Conservation (phyloP, 331 rosid genomes). For the Acacia pycnantha region DNA sequence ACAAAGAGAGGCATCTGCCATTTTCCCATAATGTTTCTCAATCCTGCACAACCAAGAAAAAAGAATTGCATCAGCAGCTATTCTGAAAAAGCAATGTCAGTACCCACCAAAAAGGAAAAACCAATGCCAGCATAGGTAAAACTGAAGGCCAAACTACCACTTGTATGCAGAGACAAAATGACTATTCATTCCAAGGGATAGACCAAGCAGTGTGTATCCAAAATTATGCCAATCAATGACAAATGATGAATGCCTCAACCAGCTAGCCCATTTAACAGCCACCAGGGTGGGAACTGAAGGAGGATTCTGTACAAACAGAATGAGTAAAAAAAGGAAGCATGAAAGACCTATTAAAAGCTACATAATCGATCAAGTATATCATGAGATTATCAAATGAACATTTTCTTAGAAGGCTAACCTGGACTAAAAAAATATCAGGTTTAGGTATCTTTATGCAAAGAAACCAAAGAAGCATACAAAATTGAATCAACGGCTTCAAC, state of each 20-base stretch:
- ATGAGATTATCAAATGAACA: constrained; percentile 2
- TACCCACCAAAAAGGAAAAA: constrained; percentile 25
- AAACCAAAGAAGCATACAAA: constrained; percentile 81
- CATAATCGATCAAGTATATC: constrained; percentile 10
- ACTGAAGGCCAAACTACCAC: constrained; percentile 51
- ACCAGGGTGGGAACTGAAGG: constrained; percentile 96
- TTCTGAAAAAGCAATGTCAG: constrained; percentile 26
- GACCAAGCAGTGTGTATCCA: constrained; percentile 83
- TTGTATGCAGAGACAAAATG: constrained; percentile 69
- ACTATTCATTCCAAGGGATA: constrained; percentile 91
- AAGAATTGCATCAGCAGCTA: constrained; percentile 21
- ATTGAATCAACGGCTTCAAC: constrained; percentile 77
- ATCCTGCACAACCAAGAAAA: constrained; percentile 52
- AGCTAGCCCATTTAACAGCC: constrained; percentile 93
- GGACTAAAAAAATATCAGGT: constrained; percentile 84
- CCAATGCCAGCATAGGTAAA: constrained; percentile 24
- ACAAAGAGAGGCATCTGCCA: constrained; percentile 89
- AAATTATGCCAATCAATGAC: constrained; percentile 97
- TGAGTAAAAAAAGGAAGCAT: constrained; percentile 18
- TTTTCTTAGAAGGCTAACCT: constrained; percentile 49
- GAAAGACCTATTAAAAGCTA: not conserved
- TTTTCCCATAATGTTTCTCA: constrained; percentile 85
- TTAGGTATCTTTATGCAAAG: constrained; percentile 68
- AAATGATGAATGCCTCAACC: constrained; percentile 73
- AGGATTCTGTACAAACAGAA: constrained; percentile 74